phyloP scores from a whole-genome alignment of 306 rosid species.

The Coriaria nepalensis region DNA sequence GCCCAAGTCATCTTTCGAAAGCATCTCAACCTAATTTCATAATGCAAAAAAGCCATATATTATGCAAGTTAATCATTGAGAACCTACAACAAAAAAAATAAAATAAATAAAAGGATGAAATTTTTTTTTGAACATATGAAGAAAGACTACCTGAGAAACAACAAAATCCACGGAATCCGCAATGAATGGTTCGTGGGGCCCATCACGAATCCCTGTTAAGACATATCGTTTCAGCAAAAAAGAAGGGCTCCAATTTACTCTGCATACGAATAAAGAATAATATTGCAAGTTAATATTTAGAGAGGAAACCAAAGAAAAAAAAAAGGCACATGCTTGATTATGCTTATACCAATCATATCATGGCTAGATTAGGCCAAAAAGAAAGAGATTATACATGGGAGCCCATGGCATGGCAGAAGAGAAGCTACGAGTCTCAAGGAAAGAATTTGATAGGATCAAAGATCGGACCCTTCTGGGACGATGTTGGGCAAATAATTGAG shows the following conservation, averaged over 20 bases:
- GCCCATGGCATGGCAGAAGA: slow-evolving; percentile 98
- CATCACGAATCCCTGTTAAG: slow-evolving; percentile 94
- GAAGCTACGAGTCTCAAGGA: slow-evolving; percentile 71
- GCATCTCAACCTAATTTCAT: slow-evolving; percentile 70
- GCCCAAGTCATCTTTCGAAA: slow-evolving; percentile 86
- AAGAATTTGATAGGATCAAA: slow-evolving; percentile 75
- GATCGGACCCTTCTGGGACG: slow-evolving; percentile 96
- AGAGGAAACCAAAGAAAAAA: slow-evolving; percentile 1
- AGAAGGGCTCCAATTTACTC: slow-evolving; percentile 96
- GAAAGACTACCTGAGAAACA: slow-evolving; percentile 79
- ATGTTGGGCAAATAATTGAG: slow-evolving; percentile 94
- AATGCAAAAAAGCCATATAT: slow-evolving; percentile 2
- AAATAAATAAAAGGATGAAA: not conserved
- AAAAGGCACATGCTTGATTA: slow-evolving; percentile 5
- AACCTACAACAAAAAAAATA: too few relatives aligned
- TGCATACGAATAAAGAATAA: slow-evolving; percentile 34
- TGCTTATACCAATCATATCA: too few relatives aligned
- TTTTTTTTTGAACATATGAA: not conserved
- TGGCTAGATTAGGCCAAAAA: not conserved
- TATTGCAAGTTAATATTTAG: slow-evolving; percentile 21
- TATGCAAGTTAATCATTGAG: not conserved
- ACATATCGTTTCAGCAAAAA: slow-evolving; percentile 93
- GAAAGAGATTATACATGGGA: slow-evolving; percentile 49
- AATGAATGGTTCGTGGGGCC: slow-evolving; percentile 96
- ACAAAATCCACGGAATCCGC: slow-evolving; percentile 98